Percentiles rank a stretch among this genome's conserved stretches.
Conservation (phyloP, 441 rosid genomes). For the Bruguiera hainesii region DNA sequence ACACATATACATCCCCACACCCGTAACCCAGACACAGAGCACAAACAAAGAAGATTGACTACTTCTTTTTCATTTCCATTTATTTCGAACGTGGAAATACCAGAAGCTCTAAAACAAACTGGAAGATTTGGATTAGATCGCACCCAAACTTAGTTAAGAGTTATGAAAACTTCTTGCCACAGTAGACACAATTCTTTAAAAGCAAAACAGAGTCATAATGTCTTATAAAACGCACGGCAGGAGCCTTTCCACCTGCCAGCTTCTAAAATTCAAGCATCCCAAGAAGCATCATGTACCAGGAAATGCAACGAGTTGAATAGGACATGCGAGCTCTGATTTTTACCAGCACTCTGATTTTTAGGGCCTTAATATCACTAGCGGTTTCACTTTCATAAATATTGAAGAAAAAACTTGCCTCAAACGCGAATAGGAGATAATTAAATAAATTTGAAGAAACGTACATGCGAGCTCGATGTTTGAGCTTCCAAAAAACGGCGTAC, state of each 20-base stretch:
- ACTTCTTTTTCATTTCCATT: no score
- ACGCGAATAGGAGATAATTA: no score
- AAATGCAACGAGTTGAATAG: no score
- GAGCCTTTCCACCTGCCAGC: not conserved
- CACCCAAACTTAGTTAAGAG: not conserved
- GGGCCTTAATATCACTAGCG: no score
- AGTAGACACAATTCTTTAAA: not conserved
- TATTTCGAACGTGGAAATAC: no score
- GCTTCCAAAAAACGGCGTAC: conserved; percentile 92
- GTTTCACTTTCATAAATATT: not conserved
- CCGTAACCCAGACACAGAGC: no score
- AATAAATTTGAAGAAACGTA: conserved; percentile 31
- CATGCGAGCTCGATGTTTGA: conserved; percentile 68
- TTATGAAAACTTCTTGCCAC: not conserved
- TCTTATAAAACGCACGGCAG: conserved; percentile 1
- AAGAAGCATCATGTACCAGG: no score
- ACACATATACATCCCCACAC: no score
- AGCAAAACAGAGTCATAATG: conserved; percentile 4
- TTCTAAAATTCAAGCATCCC: not conserved
- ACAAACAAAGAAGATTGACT: no score
- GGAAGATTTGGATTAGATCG: not conserved
- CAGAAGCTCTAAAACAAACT: no score
- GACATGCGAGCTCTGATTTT: no score
- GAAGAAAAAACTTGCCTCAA: not conserved
- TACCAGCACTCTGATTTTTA: no score